Base-by-base conservation (phyloP, 768 basidiomycete genomes). In the Trametes cubensis region DNA sequence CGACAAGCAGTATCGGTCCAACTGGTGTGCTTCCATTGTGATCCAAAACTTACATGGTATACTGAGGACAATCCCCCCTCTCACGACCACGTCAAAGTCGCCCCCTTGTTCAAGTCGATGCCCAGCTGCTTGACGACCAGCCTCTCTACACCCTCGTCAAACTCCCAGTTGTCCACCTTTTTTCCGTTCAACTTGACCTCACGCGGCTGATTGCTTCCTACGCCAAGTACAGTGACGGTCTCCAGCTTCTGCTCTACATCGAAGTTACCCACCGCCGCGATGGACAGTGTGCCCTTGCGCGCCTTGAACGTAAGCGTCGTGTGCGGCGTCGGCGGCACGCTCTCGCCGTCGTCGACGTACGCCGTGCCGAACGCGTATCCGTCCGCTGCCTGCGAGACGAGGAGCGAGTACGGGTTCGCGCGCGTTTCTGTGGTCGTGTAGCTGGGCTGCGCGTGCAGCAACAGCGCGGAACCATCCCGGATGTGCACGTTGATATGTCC, bases 401-500 rank as follows among this genome's bases (percentile, higher is more conserved):
- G 79, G 10, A 92, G 76, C 11, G 82, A 77, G 72, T 83, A 91
- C 0, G 87, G 84, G 0, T 83, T 82, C 45, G 81, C 73, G 4
- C 81, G 79, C 0, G 89, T 90, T 70, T 88, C 88, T 55, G 81
- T 79, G 64, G 84, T 80, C 1, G 89, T 92, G 72, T 90, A 90
- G 1, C 73, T 85, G 10, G 90, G 87, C 55, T 78, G 62, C 11
- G 81, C 74, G 69, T 92, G 84, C 42, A 90, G 71, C 20, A 92
- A 80, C 13, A 92, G 71, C 30, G 84, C 84, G 18, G 87, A 79
- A 25, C 85, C 84, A 59, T 86, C 84, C n/a, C 90, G 83, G 60
- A 92, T 72, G 69, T 91, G 89, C 25, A 91, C 85, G 61, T 87
- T 87, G 73, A 92, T 91, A 68, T 90, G 85, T 18, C 85, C 80